A percentile compares a stretch with the other conserved stretches of the same genome.
These are phyloP conservation scores for Eucalyptus brandiana DNA, from an alignment of 345 rosid species.

Conservation along the genomic window DNA sequence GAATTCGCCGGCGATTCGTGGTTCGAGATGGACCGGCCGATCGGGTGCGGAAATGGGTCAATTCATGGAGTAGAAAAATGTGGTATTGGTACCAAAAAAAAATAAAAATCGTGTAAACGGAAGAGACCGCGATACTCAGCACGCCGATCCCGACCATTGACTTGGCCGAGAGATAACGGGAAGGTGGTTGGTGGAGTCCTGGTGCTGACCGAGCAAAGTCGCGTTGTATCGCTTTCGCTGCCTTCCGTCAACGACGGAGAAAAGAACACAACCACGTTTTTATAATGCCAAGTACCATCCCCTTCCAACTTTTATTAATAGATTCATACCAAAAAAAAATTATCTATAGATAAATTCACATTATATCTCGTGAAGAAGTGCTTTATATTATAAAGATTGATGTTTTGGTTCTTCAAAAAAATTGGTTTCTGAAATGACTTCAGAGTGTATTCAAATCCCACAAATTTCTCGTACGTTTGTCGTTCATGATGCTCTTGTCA, in stretches of 20 bases:
- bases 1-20: background rate
- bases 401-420: background rate
- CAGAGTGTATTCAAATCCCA: fast-evolving
- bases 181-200: background rate
- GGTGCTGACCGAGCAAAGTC: background rate
- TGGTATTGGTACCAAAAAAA: background rate
- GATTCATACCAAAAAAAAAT: background rate
- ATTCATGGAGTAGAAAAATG: background rate
- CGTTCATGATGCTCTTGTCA: background rate
- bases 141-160: background rate
- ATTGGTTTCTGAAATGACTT: background rate
- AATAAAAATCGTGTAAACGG: background rate
- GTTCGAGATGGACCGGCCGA: background rate
- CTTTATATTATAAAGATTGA: background rate
- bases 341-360: background rate
- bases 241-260: background rate
- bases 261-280: background rate
- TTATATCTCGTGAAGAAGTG: background rate
- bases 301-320: background rate
- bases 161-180: background rate
- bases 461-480: fast-evolving
- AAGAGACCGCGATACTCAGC: background rate
- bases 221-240: background rate
- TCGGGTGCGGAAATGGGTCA: background rate
- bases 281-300: background rate